phyloP scores from a whole-genome alignment of 108 stramenopile species.

The Skeletonema tropicum region DNA sequence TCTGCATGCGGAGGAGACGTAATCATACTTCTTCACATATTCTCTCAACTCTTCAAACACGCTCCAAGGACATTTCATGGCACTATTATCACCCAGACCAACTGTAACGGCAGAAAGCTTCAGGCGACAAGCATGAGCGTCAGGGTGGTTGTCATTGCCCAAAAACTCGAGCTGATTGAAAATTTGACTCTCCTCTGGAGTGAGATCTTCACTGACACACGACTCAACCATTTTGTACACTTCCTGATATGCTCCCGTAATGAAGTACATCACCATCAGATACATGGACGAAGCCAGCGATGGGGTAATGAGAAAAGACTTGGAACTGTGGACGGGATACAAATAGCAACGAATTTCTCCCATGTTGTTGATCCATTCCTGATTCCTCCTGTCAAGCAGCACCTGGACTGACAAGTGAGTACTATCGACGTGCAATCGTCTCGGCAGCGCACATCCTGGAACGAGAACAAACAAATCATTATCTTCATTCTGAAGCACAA shows the following conservation, averaged over 20 bases:
- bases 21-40: slow-evolving; percentile 87
- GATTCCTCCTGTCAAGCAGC: slow-evolving; percentile 89
- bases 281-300: slow-evolving; percentile 96
- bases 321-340: slow-evolving; percentile 96
- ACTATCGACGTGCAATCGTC: slow-evolving; percentile 84
- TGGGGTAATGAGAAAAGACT: slow-evolving; percentile 91
- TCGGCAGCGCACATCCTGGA: slow-evolving; percentile 92
- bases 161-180: slow-evolving; percentile 92
- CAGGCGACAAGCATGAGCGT: slow-evolving; percentile 94
- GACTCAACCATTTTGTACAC: slow-evolving; percentile 96
- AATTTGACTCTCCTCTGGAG: slow-evolving; percentile 93
- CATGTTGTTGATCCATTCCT: slow-evolving; percentile 96
- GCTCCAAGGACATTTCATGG: slow-evolving; percentile 93
- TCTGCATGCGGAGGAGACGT: slow-evolving; percentile 89
- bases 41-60: slow-evolving; percentile 88
- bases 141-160: slow-evolving; percentile 94
- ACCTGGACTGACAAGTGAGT: slow-evolving; percentile 88
- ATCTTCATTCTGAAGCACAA: slow-evolving; percentile 94
- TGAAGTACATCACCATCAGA: slow-evolving; percentile 95
- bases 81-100: slow-evolving; percentile 84
- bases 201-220: slow-evolving; percentile 96
- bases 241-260: slow-evolving; percentile 94
- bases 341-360: slow-evolving; percentile 96
- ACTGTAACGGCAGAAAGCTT: slow-evolving; percentile 91
- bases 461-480: slow-evolving; percentile 95